Percentiles rank a stretch among this genome's conserved stretches.
Evolutionary conservation across 2,329 filamentous ascomycete species (phyloP).

Genomic region (Claviceps citrina): DNA sequence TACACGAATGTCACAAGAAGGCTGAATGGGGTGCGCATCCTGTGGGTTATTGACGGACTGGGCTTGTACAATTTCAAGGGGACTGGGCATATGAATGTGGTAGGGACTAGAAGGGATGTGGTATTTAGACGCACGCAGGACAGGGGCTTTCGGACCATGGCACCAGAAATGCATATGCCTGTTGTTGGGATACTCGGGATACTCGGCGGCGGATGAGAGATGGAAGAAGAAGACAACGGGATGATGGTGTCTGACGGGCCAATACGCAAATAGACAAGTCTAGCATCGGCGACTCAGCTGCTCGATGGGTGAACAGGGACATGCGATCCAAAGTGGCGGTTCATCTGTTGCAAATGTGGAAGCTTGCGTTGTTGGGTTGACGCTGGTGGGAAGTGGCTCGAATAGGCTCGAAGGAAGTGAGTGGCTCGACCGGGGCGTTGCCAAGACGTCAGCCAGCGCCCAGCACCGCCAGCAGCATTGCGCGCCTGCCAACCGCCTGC

Average conservation of each 20-base stretch:
- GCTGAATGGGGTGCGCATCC: not conserved
- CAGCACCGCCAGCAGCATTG: no score
- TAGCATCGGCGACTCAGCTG: not conserved
- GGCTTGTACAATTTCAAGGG: constrained; percentile 1
- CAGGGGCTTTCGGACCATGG: not conserved
- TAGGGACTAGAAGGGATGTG: not conserved
- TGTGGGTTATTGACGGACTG: not conserved
- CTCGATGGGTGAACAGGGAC: not conserved
- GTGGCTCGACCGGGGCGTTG: no score
- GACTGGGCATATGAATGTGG: not conserved
- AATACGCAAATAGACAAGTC: not conserved
- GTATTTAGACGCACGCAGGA: not conserved
- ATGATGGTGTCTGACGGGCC: not conserved
- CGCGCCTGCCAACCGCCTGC: no score
- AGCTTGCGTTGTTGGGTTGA: no score
- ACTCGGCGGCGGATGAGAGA: constrained; percentile 1
- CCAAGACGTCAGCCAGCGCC: no score
- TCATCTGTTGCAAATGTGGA: no score
- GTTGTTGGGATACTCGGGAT: not conserved
- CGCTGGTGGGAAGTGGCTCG: no score
- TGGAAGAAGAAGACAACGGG: not conserved
- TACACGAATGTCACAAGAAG: not conserved
- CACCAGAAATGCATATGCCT: not conserved
- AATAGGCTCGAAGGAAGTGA: no score
- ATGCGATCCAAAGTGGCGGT: no score